Base-by-base conservation (phyloP, 331 rosid genomes). In the Prunus yedoensis region DNA sequence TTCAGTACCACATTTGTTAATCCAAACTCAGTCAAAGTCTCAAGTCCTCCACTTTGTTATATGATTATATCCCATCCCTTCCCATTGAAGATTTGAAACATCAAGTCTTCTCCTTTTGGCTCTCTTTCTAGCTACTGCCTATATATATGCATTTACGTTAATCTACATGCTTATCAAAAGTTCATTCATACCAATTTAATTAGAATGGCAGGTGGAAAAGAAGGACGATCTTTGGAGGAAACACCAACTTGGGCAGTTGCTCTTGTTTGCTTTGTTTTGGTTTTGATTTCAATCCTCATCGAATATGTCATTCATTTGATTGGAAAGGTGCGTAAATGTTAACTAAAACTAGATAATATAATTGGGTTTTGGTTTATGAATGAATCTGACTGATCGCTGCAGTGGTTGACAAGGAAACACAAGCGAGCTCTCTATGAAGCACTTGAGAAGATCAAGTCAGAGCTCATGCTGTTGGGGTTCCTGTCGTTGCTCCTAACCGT, bases 191-290 rank as follows among this genome's bases (percentile, higher is more conserved):
- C 66, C 66, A 5, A 12, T 57, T 58, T 58, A 20, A 21, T 57
- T 27, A 73, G 58, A 32, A 80, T 80, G 84, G 84, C 80, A 20
- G 69, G 59, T 17, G 53, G 46, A 4, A 21, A 23, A 21, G 68
- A 52, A 35, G 84, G 52, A 56, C 41, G 80, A 69, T 75, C 84
- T 54, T 70, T 80, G 63, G 84, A 80, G 74, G 69, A 70, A 43
- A 80, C 84, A 18, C 84, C 84, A 23, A 80, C 84, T 16, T 80
- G 84, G 84, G 84, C 84, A 20, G 80, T 80, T 47, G 84, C 84
- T 7, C 43, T 63, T 15, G 84, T 80, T 71, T 80, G 84, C 47
- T 75, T 80, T n/a, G 59, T 75, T 18, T 47, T 80, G 51, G 80
- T 80, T 71, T 30, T 75, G 57, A 10, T 70, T 66, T 80, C 84